These are phyloP conservation scores for Aspergillus asperescens DNA, from an alignment of 495 filamentous ascomycete genomes.

Conservation along the genomic window DNA sequence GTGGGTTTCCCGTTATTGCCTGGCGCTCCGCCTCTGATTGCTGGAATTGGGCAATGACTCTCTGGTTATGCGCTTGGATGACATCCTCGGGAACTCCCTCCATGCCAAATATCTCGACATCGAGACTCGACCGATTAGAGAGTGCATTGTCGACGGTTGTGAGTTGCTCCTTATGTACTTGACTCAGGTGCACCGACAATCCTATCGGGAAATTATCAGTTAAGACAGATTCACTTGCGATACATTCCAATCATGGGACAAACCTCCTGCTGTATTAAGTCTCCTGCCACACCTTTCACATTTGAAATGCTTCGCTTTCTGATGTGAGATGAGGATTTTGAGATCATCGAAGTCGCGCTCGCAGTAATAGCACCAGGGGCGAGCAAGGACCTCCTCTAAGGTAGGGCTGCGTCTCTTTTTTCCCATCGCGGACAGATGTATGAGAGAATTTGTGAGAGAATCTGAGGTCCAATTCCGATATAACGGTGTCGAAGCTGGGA, in stretches of 20 bases:
- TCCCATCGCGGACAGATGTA: conserved; percentile 2
- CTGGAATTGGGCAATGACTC: conserved; percentile 76
- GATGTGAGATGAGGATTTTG: conserved; percentile 91
- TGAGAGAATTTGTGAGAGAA: background rate
- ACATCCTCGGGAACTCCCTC: conserved; percentile 91
- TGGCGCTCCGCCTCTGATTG: conserved; percentile 78
- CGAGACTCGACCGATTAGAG: conserved; percentile 71
- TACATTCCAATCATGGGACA: conserved; percentile 26
- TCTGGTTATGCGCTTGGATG: conserved; percentile 72
- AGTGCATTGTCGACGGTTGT: conserved; percentile 86
- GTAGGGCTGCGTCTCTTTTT: conserved; percentile 63
- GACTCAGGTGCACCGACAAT: conserved; percentile 92
- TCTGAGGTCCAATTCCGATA: background rate
- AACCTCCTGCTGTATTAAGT: conserved; percentile 92
- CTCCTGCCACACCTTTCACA: conserved; percentile 83
- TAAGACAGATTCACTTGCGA: background rate
- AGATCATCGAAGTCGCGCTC: conserved; percentile 97
- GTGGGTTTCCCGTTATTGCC: conserved; percentile 76
- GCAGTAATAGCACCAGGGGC: conserved; percentile 99
- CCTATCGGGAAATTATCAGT: conserved; percentile 46
- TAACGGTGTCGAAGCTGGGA: too few relatives aligned
- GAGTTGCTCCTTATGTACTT: conserved; percentile 93
- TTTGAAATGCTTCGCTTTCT: conserved; percentile 98
- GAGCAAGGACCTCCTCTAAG: conserved; percentile 76
- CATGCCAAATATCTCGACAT: conserved; percentile 97